Conservation (phyloP, 2,329 filamentous ascomycete species). For the Calycina herbarum region DNA sequence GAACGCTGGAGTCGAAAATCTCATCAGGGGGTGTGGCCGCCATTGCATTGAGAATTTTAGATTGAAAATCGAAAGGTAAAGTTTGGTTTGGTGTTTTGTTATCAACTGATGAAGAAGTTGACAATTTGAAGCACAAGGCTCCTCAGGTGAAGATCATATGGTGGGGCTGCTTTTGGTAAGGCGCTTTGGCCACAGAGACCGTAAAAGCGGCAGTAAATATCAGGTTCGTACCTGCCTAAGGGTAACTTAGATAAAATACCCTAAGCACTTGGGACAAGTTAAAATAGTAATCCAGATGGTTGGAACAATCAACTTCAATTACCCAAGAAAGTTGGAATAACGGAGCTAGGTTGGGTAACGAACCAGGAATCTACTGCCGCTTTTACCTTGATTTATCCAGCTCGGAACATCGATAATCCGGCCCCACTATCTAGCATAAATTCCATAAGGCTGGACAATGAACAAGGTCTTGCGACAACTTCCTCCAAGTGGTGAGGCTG, state of each 20-base stretch:
- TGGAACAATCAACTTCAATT: no score
- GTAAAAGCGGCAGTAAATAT: no score
- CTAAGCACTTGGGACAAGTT: no score
- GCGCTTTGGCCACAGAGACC: no score
- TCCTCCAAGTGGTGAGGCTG: not conserved
- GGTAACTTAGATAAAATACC: no score
- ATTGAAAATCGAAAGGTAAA: not conserved
- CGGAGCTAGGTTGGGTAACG: no score
- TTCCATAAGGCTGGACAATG: slow-evolving; percentile 1
- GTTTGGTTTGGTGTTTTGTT: not conserved
- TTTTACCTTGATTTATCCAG: not conserved
- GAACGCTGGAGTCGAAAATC: slow-evolving; percentile 28
- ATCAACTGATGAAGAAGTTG: not conserved
- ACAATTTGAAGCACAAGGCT: not conserved
- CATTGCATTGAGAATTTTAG: slow-evolving; percentile 7
- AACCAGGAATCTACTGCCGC: not conserved
- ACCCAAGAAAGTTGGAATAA: no score
- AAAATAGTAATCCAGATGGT: no score
- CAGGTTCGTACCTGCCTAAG: no score
- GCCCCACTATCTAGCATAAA: not conserved
- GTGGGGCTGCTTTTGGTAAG: not conserved
- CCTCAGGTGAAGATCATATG: not conserved
- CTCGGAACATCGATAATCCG: not conserved
- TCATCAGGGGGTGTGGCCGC: slow-evolving; percentile 10
- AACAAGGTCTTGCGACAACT: not conserved